Base-by-base conservation (phyloP, 2,329 filamentous ascomycete genomes). In the Stagonosporopsis chrysanthemi region DNA sequence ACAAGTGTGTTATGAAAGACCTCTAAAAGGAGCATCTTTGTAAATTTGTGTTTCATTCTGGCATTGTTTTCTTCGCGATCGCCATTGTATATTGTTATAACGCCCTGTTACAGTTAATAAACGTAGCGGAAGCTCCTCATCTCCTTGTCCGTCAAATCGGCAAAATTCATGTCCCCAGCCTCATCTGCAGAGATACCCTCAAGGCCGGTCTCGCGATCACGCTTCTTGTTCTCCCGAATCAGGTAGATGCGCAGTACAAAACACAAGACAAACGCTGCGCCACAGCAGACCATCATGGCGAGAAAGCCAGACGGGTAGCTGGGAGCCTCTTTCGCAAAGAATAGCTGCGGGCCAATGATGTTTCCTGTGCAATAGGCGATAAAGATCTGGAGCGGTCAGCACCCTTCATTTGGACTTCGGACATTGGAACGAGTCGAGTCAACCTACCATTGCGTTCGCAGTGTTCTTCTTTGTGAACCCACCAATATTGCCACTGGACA, bases 401-500 rank as follows among this genome's bases (percentile, higher is more conserved):
- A 31, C 17, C 4, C 3, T 23, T 23, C 3, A 26, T 7, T 15
- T 15, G 8, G 4, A 44, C 3, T 23, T 6, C 15, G 14, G 15
- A 14, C 5, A 23, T 14, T 14, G n/a, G 2, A 19, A 14, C 3
- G 11, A 36, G 2, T 6, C 28, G 5, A 14, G 22, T 6, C 28
- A 41, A 41, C 43, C 9, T 28, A 59, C 73, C 15, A 73, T 70
- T 15, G 62, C 68, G 22, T 85, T 86, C 6, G 84, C 85, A 33
- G 86, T 82, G 46, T 87, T 84, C 67, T 88, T 68, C 62, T 71
- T 69, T 1, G 68, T 71, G 31, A 67, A 65, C 6, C 65, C 66
- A 38, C 64, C 65, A 11, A 66, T 64, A 63, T 84, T 84, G 4
- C 67, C 63, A 4, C 64, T 65, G 12, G 72, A 62, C 33, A 75